These are phyloP conservation scores for Aspergillus amoenus DNA, from an alignment of 2,329 filamentous ascomycete genomes.

Conservation along the genomic window DNA sequence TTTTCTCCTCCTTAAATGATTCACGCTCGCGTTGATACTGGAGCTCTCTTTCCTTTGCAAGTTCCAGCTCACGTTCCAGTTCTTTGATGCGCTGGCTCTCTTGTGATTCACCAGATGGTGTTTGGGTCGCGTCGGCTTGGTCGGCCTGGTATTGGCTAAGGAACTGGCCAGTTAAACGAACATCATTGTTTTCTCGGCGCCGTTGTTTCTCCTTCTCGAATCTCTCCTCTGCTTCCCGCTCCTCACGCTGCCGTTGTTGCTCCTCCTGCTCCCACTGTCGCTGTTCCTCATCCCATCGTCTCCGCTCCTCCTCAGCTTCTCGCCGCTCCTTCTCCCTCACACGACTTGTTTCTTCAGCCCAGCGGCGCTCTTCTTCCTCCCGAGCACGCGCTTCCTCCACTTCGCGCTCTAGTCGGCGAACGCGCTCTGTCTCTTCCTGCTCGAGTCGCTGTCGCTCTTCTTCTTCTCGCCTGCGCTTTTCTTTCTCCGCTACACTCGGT, in stretches of 20 bases:
- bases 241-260: constrained; percentile 68
- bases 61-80: constrained; percentile 71
- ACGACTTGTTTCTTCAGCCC: constrained; percentile 47
- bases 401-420: constrained; percentile 49
- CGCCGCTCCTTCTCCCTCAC: constrained; percentile 52
- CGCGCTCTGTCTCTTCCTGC: constrained; percentile 55
- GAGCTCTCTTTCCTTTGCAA: constrained; percentile 65
- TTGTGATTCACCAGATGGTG: constrained; percentile 46
- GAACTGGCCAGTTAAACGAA: constrained; percentile 75
- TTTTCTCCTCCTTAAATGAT: constrained; percentile 39
- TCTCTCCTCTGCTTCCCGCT: constrained; percentile 68
- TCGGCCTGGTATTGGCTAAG: constrained; percentile 83
- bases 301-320: constrained; percentile 48
- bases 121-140: constrained; percentile 48
- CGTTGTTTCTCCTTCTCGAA: constrained; percentile 66
- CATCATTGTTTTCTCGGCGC: constrained; percentile 61
- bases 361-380: constrained; percentile 46
- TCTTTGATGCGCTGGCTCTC: constrained; percentile 73
- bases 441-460: constrained; percentile 52
- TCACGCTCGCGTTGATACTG: constrained; percentile 63
- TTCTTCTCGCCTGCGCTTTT: constrained; percentile 63
- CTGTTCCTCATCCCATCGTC: constrained; percentile 53
- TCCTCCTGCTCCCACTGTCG: constrained; percentile 75
- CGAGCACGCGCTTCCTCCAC: constrained; percentile 49
- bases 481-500: constrained; percentile 80